Conservation (phyloP, 805 yeast genomes). For the Phaffomyces antillensis region DNA sequence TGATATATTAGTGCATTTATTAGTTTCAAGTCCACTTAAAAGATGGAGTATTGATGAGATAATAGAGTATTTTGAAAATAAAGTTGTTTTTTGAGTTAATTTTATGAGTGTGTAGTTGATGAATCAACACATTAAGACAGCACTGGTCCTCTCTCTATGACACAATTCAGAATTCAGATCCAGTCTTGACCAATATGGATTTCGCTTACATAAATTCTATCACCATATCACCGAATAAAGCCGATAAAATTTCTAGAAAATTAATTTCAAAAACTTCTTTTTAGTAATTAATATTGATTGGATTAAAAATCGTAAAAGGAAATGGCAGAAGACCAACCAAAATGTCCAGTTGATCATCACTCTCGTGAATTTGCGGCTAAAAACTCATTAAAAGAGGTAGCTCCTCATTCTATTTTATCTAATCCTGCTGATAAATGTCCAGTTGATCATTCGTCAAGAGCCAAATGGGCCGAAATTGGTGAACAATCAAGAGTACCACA, state of each 20-base stretch:
- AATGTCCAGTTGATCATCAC: constrained; percentile 49
- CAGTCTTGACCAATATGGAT: too few relatives aligned
- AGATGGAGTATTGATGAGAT: constrained; percentile 1
- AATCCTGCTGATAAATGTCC: constrained; percentile 45
- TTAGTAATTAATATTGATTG: neutral
- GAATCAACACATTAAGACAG: too few relatives aligned
- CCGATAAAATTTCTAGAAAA: neutral
- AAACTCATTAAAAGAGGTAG: neutral
- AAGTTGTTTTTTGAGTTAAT: neutral
- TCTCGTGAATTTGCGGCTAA: constrained; percentile 15
- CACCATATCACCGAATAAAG: neutral
- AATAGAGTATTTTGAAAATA: neutral
- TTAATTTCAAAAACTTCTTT: neutral
- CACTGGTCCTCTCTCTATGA: too few relatives aligned
- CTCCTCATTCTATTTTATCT: constrained; percentile 17
- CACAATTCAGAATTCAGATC: too few relatives aligned
- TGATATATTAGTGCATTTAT: neutral
- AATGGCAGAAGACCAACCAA: constrained; percentile 20
- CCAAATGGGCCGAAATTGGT: constrained; percentile 44
- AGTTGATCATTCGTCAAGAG: constrained; percentile 57
- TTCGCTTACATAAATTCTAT: neutral
- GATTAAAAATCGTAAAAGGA: neutral
- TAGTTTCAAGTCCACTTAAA: neutral
- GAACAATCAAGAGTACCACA: constrained; percentile 11
- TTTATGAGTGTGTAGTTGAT: too few relatives aligned